Evolutionary conservation across 306 rosid species (phyloP).

Genomic region (Cucumis hystrix): DNA sequence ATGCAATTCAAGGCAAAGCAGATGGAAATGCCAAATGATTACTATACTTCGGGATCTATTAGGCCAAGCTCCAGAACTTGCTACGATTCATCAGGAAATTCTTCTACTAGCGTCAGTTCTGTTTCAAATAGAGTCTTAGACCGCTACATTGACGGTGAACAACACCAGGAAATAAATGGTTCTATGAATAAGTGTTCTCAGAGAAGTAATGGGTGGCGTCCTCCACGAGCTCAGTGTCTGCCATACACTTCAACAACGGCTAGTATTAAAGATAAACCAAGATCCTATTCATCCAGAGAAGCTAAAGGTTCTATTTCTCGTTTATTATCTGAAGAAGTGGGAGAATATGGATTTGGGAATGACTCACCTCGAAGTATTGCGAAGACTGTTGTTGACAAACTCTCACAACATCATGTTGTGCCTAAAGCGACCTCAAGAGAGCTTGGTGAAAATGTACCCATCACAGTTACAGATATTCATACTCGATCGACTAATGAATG

Average conservation of each 20-base stretch:
- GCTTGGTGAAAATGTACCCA: conserved; percentile 39
- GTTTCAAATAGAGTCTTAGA: conserved; percentile 52
- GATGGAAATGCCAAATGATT: conserved; percentile 23
- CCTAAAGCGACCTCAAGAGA: conserved; percentile 33
- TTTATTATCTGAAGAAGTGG: conserved; percentile 45
- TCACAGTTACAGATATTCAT: conserved; percentile 63
- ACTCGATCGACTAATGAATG: conserved; percentile 38
- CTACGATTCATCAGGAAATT: conserved; percentile 56
- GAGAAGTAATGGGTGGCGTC: conserved; percentile 40
- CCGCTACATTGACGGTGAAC: conserved; percentile 91
- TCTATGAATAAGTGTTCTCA: conserved; percentile 26
- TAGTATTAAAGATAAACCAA: conserved; percentile 36
- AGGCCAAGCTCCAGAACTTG: conserved; percentile 44
- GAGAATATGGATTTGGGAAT: conserved; percentile 53
- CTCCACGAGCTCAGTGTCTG: conserved; percentile 61
- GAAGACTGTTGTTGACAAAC: conserved; percentile 75
- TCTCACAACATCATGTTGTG: conserved; percentile 45
- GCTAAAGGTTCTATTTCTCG: conserved; percentile 29
- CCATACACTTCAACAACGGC: conserved; percentile 56
- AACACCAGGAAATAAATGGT: conserved; percentile 40
- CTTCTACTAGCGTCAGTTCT: conserved; percentile 64
- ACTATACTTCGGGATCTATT: conserved; percentile 23
- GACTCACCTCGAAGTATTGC: conserved; percentile 82
- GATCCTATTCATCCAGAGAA: conserved; percentile 67
- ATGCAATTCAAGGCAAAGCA: conserved; percentile 28